Conservation (phyloP, 1,139 yeast genomes). For the Suhomyces taliae region DNA sequence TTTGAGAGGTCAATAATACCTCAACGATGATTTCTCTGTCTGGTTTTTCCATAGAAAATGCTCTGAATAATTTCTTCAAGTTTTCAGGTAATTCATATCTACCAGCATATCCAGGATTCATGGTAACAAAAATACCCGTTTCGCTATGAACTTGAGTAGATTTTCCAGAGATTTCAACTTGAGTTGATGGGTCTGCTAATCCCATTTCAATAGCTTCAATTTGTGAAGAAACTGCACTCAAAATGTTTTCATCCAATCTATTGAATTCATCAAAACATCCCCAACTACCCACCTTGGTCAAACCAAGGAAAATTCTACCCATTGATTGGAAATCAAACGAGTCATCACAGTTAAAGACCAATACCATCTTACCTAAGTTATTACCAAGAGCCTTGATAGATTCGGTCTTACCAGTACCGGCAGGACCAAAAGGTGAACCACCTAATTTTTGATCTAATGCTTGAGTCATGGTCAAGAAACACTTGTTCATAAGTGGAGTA, state of each 20-base stretch:
- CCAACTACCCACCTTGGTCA: slow-evolving; percentile 90
- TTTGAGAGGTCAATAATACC: slow-evolving; percentile 71
- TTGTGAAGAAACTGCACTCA: slow-evolving; percentile 86
- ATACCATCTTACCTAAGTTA: slow-evolving; percentile 74
- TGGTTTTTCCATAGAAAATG: slow-evolving; percentile 73
- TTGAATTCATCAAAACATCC: slow-evolving; percentile 97
- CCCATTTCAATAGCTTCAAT: slow-evolving; percentile 71
- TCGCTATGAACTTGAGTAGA: slow-evolving; percentile 43
- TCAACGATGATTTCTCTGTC: slow-evolving; percentile 71
- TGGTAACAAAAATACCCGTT: slow-evolving; percentile 82
- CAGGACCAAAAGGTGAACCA: slow-evolving; percentile 96
- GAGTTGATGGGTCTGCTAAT: slow-evolving; percentile 22
- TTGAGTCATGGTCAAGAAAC: slow-evolving; percentile 70
- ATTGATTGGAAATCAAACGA: slow-evolving; percentile 81
- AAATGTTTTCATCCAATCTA: slow-evolving; percentile 65
- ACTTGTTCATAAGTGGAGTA: slow-evolving; percentile 69
- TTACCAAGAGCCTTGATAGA: slow-evolving; percentile 83
- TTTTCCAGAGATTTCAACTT: slow-evolving; percentile 53
- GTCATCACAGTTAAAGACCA: slow-evolving; percentile 91
- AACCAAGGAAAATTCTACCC: slow-evolving; percentile 74
- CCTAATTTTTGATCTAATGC: slow-evolving; percentile 76
- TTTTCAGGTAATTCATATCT: slow-evolving; percentile 84
- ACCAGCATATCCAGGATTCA: slow-evolving; percentile 90
- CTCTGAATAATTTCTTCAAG: slow-evolving; percentile 73
- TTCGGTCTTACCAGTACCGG: slow-evolving; percentile 98